Evolutionary conservation across 768 basidiomycete species (phyloP).

Genomic region (Phaeolepiota aurea): DNA sequence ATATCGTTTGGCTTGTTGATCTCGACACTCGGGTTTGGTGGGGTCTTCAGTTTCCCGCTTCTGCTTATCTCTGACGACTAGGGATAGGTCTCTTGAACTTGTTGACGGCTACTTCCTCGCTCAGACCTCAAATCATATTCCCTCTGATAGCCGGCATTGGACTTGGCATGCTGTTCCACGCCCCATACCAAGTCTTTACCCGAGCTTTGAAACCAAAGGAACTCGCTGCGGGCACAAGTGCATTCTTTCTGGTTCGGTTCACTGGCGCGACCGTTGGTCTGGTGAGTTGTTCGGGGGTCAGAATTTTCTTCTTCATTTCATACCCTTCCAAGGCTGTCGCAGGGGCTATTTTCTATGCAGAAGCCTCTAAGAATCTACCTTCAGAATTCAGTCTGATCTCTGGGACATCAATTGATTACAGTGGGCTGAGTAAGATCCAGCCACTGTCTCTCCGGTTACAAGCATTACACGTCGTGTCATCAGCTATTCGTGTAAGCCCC

Average conservation of each 20-base stretch:
- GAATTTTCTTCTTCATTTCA: not conserved
- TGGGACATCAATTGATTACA: slow-evolving; percentile 47
- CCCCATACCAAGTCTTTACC: slow-evolving; percentile 76
- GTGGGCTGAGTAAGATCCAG: slow-evolving; percentile 35
- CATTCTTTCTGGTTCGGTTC: slow-evolving; percentile 83
- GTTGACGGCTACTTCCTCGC: slow-evolving; percentile 44
- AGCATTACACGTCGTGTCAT: slow-evolving; percentile 46
- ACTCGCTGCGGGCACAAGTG: slow-evolving; percentile 73
- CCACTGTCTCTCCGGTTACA: slow-evolving; percentile 34
- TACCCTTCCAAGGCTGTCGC: slow-evolving; percentile 52
- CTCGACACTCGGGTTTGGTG: slow-evolving; percentile 70
- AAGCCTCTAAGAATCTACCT: slow-evolving; percentile 41
- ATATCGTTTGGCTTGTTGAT: slow-evolving; percentile 58
- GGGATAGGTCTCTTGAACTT: slow-evolving; percentile 56
- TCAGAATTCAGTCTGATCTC: slow-evolving; percentile 25
- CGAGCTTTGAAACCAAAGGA: slow-evolving; percentile 56
- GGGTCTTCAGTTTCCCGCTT: slow-evolving; percentile 8
- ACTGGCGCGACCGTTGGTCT: slow-evolving; percentile 79
- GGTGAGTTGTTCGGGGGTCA: slow-evolving; percentile 30
- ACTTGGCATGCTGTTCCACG: slow-evolving; percentile 78
- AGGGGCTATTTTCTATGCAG: slow-evolving; percentile 63
- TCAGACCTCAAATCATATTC: slow-evolving; percentile 39
- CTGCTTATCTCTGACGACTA: slow-evolving; percentile 11
- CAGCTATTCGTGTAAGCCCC: slow-evolving; percentile 50
- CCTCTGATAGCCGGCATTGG: slow-evolving; percentile 71